These are phyloP conservation scores for Apiospora koreana DNA, from an alignment of 2,329 filamentous ascomycete genomes.

Conservation along the genomic window DNA sequence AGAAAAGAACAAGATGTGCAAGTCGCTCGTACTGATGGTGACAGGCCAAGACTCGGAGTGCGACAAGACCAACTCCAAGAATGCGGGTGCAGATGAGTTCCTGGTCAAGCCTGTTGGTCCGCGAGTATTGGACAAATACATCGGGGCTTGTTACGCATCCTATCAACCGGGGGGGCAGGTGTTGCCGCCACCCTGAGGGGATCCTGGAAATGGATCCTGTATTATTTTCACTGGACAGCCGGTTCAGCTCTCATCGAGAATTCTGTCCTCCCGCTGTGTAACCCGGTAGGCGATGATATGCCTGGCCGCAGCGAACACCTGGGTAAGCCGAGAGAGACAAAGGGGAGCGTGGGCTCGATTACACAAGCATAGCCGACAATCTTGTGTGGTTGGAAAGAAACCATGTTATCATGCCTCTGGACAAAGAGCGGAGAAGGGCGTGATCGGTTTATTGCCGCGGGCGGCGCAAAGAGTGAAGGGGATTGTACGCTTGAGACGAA, in stretches of 20 bases:
- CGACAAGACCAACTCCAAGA: constrained; percentile 8
- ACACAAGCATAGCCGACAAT: not conserved
- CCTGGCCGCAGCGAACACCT: not conserved
- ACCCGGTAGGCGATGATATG: not conserved
- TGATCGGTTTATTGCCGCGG: no score
- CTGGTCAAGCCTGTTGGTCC: constrained; percentile 15
- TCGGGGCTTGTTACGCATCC: not conserved
- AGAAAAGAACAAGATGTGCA: not conserved
- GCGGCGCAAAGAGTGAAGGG: not conserved
- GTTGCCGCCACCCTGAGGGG: not conserved
- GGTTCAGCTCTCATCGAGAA: not conserved
- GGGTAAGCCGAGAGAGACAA: not conserved
- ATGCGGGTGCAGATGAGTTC: constrained; percentile 15
- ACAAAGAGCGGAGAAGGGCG: no score
- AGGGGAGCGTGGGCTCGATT: not conserved
- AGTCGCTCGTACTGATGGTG: constrained; percentile 11
- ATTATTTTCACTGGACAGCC: not conserved
- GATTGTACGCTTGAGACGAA: not conserved
- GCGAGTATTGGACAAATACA: constrained; percentile 9
- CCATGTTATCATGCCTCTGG: no score
- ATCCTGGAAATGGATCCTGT: not conserved
- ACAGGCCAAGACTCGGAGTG: constrained; percentile 14
- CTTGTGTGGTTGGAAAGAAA: no score
- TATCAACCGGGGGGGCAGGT: not conserved
- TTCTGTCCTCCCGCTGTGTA: not conserved